Evolutionary conservation across 352 stramenopile genomes (phyloP), one percentile per base, ranked within the genome.

Genomic region (Globisporangium sylvaticum): DNA sequence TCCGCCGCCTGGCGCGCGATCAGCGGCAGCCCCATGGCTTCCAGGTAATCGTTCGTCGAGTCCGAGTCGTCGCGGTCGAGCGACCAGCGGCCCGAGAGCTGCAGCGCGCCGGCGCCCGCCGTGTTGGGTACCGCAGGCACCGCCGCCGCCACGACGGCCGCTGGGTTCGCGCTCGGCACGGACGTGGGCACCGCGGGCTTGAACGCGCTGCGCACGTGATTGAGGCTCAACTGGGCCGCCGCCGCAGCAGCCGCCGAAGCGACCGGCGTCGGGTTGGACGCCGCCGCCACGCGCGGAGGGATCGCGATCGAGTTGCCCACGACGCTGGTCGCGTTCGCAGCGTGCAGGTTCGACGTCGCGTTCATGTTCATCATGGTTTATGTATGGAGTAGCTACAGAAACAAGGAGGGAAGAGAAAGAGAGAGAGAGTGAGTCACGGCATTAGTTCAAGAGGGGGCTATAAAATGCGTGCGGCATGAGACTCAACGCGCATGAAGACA

Each of bases 21-120:
- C 18, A 96, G 72, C 39, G 88, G 88, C 46, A 96, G 74, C 2
- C 64, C 64, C 64, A 96, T 96, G 62, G 88, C 88, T 69, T 96
- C 88, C 54, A 96, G 70, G 67, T 96, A 96, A 71, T 93, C 85
- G 72, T 96, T 95, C 46, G 88, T 96, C 75, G 88, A 96, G 75
- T 96, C 88, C 65, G 88, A 96, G 76, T 91, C 87, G 20, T 94
- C 85, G 32, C 87, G 83, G 69, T 96, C 88, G 22, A 96, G 75
- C 37, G 84, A 88, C 88, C 88, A 96, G 65, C 85, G 88, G 0
- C 88, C 88, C 2, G 88, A 93, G 24, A 96, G 75, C 68, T 95
- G 88, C 64, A 96, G 66, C 14, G 87, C 88, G 12, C 85, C 84
- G 12, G 83, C 86, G 25, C 88, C 88, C 4, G 84, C 84, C 55